Evolutionary conservation across 768 basidiomycete genomes (phyloP).

Genomic region (Termitomyces heimii): DNA sequence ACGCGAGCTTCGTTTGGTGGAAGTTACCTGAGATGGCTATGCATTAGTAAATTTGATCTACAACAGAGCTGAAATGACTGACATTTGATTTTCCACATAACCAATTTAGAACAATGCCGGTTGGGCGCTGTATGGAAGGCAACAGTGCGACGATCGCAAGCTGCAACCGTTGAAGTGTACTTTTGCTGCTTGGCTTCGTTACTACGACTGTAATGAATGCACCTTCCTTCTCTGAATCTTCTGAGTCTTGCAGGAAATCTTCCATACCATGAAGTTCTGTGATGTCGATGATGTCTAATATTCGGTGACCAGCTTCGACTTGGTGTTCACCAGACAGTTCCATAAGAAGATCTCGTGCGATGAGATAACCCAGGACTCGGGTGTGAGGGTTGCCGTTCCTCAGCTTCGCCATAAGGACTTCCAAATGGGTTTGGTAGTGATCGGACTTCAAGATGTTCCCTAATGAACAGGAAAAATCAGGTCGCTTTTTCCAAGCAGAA

Average conservation of each 20-base stretch:
- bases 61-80: slow-evolving; percentile 10
- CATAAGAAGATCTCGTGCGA: slow-evolving; percentile 55
- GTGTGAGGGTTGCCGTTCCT: slow-evolving; percentile 43
- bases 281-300: slow-evolving; percentile 42
- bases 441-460: slow-evolving; percentile 61
- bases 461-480: slow-evolving; percentile 18
- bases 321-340: slow-evolving; percentile 54
- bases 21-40: not conserved
- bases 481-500: not conserved
- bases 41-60: not conserved
- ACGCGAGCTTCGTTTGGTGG: slow-evolving; percentile 21
- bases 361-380: slow-evolving; percentile 52
- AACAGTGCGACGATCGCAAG: slow-evolving; percentile 48
- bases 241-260: slow-evolving; percentile 24
- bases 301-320: slow-evolving; percentile 42
- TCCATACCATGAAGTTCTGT: slow-evolving; percentile 41
- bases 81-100: slow-evolving; percentile 32
- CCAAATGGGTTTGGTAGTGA: slow-evolving; percentile 34
- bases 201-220: slow-evolving; percentile 44
- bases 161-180: slow-evolving; percentile 52
- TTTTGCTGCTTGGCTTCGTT: slow-evolving; percentile 54
- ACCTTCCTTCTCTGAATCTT: slow-evolving; percentile 28
- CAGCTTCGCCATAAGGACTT: slow-evolving; percentile 46
- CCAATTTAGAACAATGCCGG: slow-evolving; percentile 44
- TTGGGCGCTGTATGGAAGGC: slow-evolving; percentile 41